Evolutionary conservation across 2,329 filamentous ascomycete genomes (phyloP).

Genomic region (Ophiocordyceps camponoti-saundersi): DNA sequence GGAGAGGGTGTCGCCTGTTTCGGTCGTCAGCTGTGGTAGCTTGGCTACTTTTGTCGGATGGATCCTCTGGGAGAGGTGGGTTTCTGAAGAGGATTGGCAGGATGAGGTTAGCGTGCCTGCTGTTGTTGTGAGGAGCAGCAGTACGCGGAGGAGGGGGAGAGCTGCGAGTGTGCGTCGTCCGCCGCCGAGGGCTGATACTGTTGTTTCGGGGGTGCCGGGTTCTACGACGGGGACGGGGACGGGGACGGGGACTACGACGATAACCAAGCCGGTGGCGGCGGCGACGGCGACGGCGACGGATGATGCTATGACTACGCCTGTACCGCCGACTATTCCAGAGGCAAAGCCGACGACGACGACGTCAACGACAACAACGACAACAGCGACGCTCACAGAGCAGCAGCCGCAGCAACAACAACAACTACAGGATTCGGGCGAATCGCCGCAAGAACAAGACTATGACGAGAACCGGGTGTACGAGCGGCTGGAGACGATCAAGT

Average conservation of each 20-base stretch:
- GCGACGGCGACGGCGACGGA: no score
- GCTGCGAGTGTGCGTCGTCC: conserved; percentile 17
- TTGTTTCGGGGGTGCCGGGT: neutral
- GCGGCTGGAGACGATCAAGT: conserved; percentile 70
- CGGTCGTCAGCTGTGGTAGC: conserved; percentile 73
- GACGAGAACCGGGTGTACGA: conserved; percentile 25
- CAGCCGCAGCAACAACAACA: no score
- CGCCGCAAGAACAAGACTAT: neutral
- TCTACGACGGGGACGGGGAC: neutral
- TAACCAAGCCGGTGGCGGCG: neutral
- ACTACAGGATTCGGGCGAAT: neutral
- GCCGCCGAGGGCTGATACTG: neutral
- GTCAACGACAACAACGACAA: neutral
- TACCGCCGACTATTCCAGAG: neutral
- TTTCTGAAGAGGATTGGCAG: conserved; percentile 45
- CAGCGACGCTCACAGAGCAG: neutral
- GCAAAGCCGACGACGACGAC: neutral
- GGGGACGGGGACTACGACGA: no score
- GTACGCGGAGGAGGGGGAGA: conserved; percentile 15
- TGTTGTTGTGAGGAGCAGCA: conserved; percentile 15
- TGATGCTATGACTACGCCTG: neutral
- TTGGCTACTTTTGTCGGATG: conserved; percentile 72
- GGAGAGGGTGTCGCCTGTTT: conserved; percentile 74
- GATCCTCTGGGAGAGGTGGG: conserved; percentile 85
- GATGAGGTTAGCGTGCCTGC: conserved; percentile 19